These are phyloP conservation scores for Cicer pinnatifidum DNA, from an alignment of 306 rosid genomes.

Conservation along the genomic window DNA sequence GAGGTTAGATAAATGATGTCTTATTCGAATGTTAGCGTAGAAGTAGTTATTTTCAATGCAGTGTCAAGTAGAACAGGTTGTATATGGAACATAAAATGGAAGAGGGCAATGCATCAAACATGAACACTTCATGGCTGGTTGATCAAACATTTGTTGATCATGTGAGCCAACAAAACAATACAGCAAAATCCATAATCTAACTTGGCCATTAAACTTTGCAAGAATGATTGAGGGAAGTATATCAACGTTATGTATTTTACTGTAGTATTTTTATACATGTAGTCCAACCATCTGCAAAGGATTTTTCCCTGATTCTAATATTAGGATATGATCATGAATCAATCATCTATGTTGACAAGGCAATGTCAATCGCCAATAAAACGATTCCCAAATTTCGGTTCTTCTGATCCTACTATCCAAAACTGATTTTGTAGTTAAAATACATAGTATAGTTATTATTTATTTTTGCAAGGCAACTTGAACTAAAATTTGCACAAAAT, in stretches of 20 bases:
- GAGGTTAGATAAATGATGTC: neutral
- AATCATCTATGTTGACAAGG: conserved; percentile 33
- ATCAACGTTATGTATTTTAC: neutral
- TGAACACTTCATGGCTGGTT: conserved; percentile 11
- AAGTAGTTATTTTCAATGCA: conserved; percentile 16
- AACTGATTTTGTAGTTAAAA: neutral
- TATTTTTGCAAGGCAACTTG: neutral
- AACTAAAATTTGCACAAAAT: neutral
- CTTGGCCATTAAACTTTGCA: neutral
- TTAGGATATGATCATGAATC: conserved; percentile 7
- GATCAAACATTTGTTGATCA: conserved; percentile 16
- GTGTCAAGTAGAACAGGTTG: neutral
- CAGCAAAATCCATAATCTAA: neutral
- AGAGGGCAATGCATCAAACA: neutral
- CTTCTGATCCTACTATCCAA: neutral
- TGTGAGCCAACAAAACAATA: neutral
- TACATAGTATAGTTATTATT: neutral
- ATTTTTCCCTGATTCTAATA: neutral
- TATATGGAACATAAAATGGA: conserved; percentile 4
- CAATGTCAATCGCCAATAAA: conserved; percentile 6
- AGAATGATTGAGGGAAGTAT: neutral
- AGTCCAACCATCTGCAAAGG: neutral
- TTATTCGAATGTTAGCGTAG: neutral
- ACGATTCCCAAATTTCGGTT: conserved; percentile 17
- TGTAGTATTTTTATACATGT: neutral